Percentiles rank a stretch among this genome's conserved stretches.
phyloP scores from a whole-genome alignment of 495 filamentous ascomycete genomes.

The Cudoniella acicularis region DNA sequence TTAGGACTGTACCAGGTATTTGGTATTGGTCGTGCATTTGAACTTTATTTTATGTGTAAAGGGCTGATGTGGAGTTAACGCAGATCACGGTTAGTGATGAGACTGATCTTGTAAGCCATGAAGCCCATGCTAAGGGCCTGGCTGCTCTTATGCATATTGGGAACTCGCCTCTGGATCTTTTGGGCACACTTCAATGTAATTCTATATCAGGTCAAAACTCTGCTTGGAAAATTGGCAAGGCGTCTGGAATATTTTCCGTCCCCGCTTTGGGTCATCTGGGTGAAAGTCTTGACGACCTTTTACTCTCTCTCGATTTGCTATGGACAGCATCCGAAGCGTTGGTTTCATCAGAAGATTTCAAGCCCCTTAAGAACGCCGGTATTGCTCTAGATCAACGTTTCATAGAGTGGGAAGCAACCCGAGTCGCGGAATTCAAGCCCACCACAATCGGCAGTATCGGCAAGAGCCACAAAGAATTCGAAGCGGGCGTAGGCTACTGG shows the following conservation, averaged over 20 bases:
- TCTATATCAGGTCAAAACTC: background rate
- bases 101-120: conserved; percentile 2
- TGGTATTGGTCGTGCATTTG: background rate
- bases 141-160: conserved; percentile 5
- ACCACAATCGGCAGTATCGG: background rate
- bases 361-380: background rate
- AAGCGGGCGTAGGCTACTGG: conserved; percentile 9
- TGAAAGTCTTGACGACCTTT: conserved; percentile 3
- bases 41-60: too few species aligned
- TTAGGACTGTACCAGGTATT: conserved; percentile 33
- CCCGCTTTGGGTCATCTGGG: background rate
- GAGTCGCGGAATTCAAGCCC: background rate
- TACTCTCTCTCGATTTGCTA: conserved; percentile 1
- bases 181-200: background rate
- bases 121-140: conserved; percentile 10
- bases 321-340: conserved; percentile 1
- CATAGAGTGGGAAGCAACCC: conserved; percentile 1
- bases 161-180: conserved; percentile 4
- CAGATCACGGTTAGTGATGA: conserved; percentile 7
- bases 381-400: conserved; percentile 2
- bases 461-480: background rate
- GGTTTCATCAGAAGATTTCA: background rate
- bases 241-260: background rate
- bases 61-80: background rate
- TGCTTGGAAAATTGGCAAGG: too few species aligned